Percentiles rank a stretch among this genome's conserved stretches.
Conservation (phyloP, 2,329 filamentous ascomycete species). For the Verruconis gallopava region DNA sequence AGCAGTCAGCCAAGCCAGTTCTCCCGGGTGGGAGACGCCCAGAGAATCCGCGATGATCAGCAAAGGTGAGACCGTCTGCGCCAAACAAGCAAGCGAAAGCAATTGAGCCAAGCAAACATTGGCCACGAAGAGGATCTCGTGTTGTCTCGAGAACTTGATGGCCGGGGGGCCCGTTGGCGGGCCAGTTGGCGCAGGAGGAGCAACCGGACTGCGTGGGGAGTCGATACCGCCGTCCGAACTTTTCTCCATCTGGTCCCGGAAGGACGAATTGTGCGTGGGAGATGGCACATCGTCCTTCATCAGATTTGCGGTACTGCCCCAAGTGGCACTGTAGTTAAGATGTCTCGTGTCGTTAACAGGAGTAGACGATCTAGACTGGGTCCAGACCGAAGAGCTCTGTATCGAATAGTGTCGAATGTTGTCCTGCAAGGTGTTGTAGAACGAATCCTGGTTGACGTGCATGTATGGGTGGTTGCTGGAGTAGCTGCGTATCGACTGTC, state of each 20-base stretch:
- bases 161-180: slow-evolving; percentile 7
- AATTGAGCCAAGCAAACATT: slow-evolving; percentile 11
- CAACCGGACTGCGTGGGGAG: too few species aligned
- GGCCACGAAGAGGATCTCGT: slow-evolving; percentile 10
- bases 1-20: slow-evolving; percentile 44
- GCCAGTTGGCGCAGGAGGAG: background rate
- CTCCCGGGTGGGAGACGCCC: slow-evolving; percentile 17
- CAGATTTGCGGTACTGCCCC: background rate
- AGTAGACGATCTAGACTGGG: background rate
- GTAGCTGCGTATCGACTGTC: background rate
- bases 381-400: slow-evolving; percentile 1
- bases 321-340: background rate
- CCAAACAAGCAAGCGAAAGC: slow-evolving; percentile 8
- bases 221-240: background rate
- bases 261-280: background rate
- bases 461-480: slow-evolving; percentile 1
- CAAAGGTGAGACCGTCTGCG: slow-evolving; percentile 10
- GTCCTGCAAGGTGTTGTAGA: slow-evolving; percentile 6
- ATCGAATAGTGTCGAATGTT: slow-evolving; percentile 3
- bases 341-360: slow-evolving; percentile 4
- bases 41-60: slow-evolving; percentile 9
- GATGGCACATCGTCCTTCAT: background rate
- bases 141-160: slow-evolving; percentile 4
- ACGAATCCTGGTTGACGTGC: slow-evolving; percentile 4
- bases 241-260: background rate